These are phyloP conservation scores for Boletus bicolor DNA, from an alignment of 768 basidiomycete genomes.

Conservation along the genomic window DNA sequence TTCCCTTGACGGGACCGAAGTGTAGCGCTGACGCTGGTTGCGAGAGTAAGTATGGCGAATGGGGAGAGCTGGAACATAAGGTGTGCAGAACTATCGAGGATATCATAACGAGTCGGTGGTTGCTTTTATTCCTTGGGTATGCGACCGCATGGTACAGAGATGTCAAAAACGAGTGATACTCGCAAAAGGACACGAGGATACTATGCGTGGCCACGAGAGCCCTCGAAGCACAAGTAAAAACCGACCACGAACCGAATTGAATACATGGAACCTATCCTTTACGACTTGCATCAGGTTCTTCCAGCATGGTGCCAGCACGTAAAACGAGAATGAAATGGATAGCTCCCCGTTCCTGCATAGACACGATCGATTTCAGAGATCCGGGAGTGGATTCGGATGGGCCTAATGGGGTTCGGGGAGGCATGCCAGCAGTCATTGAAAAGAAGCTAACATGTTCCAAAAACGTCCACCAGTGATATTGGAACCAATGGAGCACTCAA, in stretches of 20 bases:
- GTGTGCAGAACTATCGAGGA: background rate
- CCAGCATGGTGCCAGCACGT: background rate
- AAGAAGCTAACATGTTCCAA: background rate
- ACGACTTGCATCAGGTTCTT: background rate
- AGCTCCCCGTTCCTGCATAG: background rate
- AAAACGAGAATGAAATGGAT: background rate
- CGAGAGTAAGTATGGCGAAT: background rate
- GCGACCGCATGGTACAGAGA: background rate
- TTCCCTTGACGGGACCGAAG: background rate
- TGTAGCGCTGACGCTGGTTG: background rate
- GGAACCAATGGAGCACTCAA: background rate
- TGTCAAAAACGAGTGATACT: background rate
- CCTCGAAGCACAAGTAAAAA: background rate
- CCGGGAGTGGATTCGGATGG: background rate
- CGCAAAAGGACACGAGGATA: no score
- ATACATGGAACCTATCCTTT: no score
- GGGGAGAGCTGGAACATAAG: background rate
- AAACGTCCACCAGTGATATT: background rate
- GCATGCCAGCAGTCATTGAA: background rate
- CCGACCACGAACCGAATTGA: background rate
- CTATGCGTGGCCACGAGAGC: no score
- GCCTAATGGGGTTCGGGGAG: background rate
- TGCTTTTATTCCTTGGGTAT: background rate
- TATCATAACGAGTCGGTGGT: no score
- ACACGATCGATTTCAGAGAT: background rate